A percentile compares a stretch with the other conserved stretches of the same genome.
phyloP scores from a whole-genome alignment of 371 early-diverging fungal species.

The Apophysomyces variabilis region DNA sequence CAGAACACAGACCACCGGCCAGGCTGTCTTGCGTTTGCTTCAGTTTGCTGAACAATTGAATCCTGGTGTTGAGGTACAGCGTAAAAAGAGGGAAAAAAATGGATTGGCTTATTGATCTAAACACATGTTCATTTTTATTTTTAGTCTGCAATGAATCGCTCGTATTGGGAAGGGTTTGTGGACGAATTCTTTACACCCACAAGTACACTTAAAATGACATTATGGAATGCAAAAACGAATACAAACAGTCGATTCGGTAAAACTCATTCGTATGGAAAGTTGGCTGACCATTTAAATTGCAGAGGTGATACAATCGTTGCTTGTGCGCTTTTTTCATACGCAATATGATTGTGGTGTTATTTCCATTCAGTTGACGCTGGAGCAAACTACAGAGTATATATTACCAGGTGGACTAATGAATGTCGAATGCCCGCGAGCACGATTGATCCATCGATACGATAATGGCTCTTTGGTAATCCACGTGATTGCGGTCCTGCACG shows the following conservation, averaged over 20 bases:
- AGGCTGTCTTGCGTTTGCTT: conserved; percentile 46
- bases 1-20: conserved; percentile 21
- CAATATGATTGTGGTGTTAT: conserved; percentile 43
- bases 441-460: conserved; percentile 40
- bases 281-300: conserved; percentile 2
- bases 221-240: conserved; percentile 28
- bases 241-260: conserved; percentile 38
- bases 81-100: not conserved
- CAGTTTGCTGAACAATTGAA: conserved; percentile 49
- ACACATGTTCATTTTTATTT: conserved; percentile 9
- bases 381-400: conserved; percentile 48
- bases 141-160: conserved; percentile 25
- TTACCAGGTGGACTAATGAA: conserved; percentile 37
- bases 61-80: conserved; percentile 38
- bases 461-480: conserved; percentile 41
- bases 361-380: conserved; percentile 47
- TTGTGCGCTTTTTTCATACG: conserved; percentile 44
- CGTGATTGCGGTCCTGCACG: not conserved
- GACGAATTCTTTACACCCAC: conserved; percentile 38
- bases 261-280: conserved; percentile 6
- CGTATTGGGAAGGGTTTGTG: conserved; percentile 43
- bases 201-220: conserved; percentile 33
- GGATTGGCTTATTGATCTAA: not conserved
- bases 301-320: conserved; percentile 35
- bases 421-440: conserved; percentile 47